Conservation (phyloP, 2,329 filamentous ascomycete species). For the Ascochyta koolunga region DNA sequence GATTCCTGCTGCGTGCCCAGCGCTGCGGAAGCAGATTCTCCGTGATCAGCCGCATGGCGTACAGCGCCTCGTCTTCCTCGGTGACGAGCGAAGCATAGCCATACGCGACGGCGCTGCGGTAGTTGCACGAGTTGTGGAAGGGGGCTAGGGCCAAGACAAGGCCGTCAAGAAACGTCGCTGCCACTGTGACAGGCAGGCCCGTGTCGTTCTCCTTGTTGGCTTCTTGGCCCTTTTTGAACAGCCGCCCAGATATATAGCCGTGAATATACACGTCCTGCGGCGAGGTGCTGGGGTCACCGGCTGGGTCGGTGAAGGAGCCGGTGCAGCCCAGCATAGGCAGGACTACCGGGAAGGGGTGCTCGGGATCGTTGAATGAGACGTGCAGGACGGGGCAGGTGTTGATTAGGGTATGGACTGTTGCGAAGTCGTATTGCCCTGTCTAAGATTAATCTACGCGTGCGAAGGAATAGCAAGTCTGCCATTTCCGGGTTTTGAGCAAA, state of each 20-base stretch:
- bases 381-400: constrained; percentile 42
- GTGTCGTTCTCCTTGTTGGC: constrained; percentile 29
- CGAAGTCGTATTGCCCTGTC: constrained; percentile 42
- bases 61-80: constrained; percentile 29
- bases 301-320: constrained; percentile 47
- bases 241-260: constrained; percentile 57
- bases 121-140: constrained; percentile 47
- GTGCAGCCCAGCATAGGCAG: constrained; percentile 51
- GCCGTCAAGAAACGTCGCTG: constrained; percentile 53
- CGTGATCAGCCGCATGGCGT: constrained; percentile 42
- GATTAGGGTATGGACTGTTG: constrained; percentile 43
- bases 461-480: too few species aligned
- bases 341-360: constrained; percentile 61
- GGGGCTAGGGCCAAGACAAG: constrained; percentile 43
- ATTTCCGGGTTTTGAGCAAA: too few species aligned
- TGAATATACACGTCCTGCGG: constrained; percentile 42
- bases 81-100: constrained; percentile 38
- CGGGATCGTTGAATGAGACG: constrained; percentile 43
- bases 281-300: constrained; percentile 65
- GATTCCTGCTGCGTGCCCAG: constrained; percentile 39
- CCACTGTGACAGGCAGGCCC: constrained; percentile 37
- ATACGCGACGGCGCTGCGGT: constrained; percentile 39
- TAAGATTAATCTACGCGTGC: not conserved
- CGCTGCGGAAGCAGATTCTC: constrained; percentile 40
- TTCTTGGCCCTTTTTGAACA: constrained; percentile 57